Evolutionary conservation across 2,329 filamentous ascomycete species (phyloP).

Genomic region (Hypoxylon sp.): DNA sequence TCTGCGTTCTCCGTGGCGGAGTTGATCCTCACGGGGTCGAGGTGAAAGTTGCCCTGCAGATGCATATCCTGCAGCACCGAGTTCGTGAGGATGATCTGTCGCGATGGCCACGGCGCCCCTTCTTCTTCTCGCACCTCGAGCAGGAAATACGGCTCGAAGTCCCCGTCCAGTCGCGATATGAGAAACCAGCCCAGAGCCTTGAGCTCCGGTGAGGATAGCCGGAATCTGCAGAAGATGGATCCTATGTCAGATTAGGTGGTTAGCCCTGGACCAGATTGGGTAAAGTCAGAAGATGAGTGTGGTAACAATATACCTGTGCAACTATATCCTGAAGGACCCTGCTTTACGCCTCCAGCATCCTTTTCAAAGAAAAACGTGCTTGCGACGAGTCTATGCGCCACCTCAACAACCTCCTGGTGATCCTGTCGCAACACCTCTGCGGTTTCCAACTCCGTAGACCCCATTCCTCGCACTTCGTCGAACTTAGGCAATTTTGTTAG

Average conservation of each 20-base stretch:
- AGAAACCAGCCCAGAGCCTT: conserved; percentile 46
- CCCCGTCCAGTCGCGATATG: conserved; percentile 43
- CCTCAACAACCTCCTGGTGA: conserved; percentile 40
- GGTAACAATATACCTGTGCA: conserved; percentile 45
- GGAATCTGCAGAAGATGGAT: conserved; percentile 45
- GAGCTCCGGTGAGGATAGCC: conserved; percentile 40
- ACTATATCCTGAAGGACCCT: conserved; percentile 40
- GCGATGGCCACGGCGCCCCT: conserved; percentile 34
- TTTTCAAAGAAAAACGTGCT: conserved; percentile 49
- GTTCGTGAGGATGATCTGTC: conserved; percentile 40
- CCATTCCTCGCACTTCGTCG: conserved; percentile 43
- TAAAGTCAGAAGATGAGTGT: not conserved
- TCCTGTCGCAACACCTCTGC: conserved; percentile 40
- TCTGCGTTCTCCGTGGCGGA: conserved; percentile 38
- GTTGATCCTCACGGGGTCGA: conserved; percentile 40
- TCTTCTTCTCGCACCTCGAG: conserved; percentile 39
- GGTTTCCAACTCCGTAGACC: conserved; percentile 40
- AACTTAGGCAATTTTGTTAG: conserved; percentile 43
- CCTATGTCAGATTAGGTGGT: conserved; percentile 31
- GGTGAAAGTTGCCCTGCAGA: conserved; percentile 44
- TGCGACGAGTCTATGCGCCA: conserved; percentile 45
- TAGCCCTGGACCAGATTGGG: not conserved
- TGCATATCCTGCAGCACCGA: conserved; percentile 46
- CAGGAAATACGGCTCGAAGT: conserved; percentile 47
- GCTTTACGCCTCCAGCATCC: conserved; percentile 42